Evolutionary conservation across 208 protist species (phyloP).

Genomic region (Trypanosoma theileri): DNA sequence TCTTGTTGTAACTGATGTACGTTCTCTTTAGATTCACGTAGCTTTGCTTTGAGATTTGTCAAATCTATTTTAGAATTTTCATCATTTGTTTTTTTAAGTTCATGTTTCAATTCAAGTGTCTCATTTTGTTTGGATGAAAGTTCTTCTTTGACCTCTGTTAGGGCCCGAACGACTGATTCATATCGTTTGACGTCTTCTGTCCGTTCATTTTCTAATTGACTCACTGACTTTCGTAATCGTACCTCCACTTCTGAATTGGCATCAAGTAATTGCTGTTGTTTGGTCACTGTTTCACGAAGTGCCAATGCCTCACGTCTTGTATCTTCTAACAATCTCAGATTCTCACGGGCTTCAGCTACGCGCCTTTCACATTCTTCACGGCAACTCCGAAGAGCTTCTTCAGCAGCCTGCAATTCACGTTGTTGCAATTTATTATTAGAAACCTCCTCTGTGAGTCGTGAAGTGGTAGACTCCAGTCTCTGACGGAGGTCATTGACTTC

Average conservation of each 20-base stretch:
- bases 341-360: constrained; percentile 9
- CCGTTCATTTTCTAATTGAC: neutral
- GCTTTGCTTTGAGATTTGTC: neutral
- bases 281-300: constrained; percentile 3
- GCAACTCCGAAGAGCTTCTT: constrained; percentile 31
- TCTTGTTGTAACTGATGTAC: constrained; percentile 29
- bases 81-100: constrained; percentile 4
- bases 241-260: constrained; percentile 2
- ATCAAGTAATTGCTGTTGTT: constrained; percentile 11
- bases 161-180: neutral
- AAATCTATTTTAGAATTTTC: neutral
- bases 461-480: constrained; percentile 46
- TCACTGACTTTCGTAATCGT: neutral
- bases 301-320: constrained; percentile 8
- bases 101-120: neutral
- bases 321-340: constrained; percentile 2
- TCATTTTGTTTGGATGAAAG: constrained; percentile 6
- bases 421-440: constrained; percentile 9
- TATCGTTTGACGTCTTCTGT: neutral
- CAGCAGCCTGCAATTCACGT: constrained; percentile 17
- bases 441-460: constrained; percentile 41
- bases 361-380: constrained; percentile 24
- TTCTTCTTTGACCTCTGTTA: constrained; percentile 8
- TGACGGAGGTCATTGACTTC: constrained; percentile 48
- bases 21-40: constrained; percentile 11